Base-by-base conservation (phyloP, 78 protist species). In the Pelomyxa schiedti region DNA sequence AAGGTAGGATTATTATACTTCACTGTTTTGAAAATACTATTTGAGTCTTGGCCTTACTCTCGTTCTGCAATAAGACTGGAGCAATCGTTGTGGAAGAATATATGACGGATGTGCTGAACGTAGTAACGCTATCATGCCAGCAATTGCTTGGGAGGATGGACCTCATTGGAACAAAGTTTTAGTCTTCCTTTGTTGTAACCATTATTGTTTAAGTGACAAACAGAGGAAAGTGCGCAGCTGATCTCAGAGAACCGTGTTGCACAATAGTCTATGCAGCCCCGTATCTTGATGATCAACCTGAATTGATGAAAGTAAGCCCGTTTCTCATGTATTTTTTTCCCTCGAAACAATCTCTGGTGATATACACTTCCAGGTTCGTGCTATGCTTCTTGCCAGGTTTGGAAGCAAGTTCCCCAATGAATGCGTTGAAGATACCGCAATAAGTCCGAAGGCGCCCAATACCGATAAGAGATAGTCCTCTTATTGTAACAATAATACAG, bases 201-300 rank as follows among this genome's bases (percentile, higher is more conserved):
- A n/a, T n/a, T n/a, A n/a, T n/a, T n/a, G n/a, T n/a, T n/a, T n/a
- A n/a, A n/a, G n/a, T n/a, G n/a, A n/a, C n/a, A n/a, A n/a, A n/a
- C n/a, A 47, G 58, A 16, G 16, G 58, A 16, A 24, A 16, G 64
- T 81, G 86, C 29, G 81, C 86, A 72, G 78, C 71, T 7, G 86
- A 81, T 64, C 42, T 81, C 52, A 81, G 75, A 53, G 86, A 81
- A 30, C 81, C 86, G 35, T 67, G 71, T 28, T 81, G 86, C 64
- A 43, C 78, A 64, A 81, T 81, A 37, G 71, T 81, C 29, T 81
- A 69, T 66, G 80, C 86, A 29, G 67, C 86, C 24, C 86, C 86
- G 69, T 81, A 81, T 72, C 36, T 81, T 35, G 86, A 81, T 8
- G 76, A 81, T 65, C 86, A 81, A 29, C 78, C 75, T 5, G 86